Conservation (phyloP, 1,284 basidiomycete species). For the Cutaneotrichosporon dermatis region DNA sequence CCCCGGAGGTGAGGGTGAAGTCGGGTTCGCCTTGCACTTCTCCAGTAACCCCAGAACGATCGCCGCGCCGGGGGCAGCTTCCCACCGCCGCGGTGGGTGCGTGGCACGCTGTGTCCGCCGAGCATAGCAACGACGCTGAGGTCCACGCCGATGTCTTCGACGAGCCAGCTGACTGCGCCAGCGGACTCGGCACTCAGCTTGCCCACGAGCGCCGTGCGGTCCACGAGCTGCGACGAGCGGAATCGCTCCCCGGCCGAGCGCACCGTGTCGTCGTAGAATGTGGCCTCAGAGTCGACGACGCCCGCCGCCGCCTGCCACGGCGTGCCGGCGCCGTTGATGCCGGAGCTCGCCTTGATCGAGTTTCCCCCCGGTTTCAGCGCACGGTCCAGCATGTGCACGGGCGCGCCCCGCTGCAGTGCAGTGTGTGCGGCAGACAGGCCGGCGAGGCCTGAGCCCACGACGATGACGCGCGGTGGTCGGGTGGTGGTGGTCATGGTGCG, state of each 20-base stretch:
- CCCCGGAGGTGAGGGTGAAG: slow-evolving; percentile 6
- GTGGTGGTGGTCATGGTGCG: neutral
- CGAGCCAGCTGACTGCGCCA: slow-evolving; percentile 7
- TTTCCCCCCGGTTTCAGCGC: slow-evolving; percentile 12
- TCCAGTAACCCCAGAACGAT: slow-evolving; percentile 10
- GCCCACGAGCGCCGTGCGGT: slow-evolving; percentile 8
- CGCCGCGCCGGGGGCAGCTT: slow-evolving; percentile 13
- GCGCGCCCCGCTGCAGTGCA: slow-evolving; percentile 4
- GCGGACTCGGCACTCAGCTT: slow-evolving; percentile 5
- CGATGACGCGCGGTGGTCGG: slow-evolving; percentile 6
- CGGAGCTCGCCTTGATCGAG: slow-evolving; percentile 15
- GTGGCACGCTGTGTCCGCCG: slow-evolving; percentile 13
- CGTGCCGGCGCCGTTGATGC: slow-evolving; percentile 16
- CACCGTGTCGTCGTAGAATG: slow-evolving; percentile 9
- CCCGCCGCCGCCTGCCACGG: slow-evolving; percentile 3
- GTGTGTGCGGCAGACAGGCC: slow-evolving; percentile 12
- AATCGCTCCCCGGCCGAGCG: slow-evolving; percentile 9
- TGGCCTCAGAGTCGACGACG: neutral
- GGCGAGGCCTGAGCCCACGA: slow-evolving; percentile 15
- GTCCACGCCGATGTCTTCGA: slow-evolving; percentile 13
- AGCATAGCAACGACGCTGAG: slow-evolving; percentile 11
- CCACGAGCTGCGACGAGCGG: neutral
- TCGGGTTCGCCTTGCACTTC: slow-evolving; percentile 3
- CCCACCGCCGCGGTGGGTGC: slow-evolving; percentile 12
- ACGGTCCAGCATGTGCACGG: slow-evolving; percentile 16